These are phyloP conservation scores for Debaryomyces nepalensis DNA, from an alignment of 1,139 yeast species.

Conservation along the genomic window DNA sequence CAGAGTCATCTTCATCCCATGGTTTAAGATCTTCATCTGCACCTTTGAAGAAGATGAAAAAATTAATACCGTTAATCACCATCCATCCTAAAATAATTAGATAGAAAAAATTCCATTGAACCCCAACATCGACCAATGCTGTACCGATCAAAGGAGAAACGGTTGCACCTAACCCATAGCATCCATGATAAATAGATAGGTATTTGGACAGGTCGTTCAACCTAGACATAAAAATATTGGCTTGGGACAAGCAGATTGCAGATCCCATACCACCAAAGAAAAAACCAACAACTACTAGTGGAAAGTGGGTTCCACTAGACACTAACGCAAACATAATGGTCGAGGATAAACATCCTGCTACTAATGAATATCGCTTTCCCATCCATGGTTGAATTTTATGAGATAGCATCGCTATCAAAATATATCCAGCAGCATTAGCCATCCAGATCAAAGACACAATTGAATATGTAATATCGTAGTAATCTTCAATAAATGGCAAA, in stretches of 20 bases:
- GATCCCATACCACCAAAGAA: constrained; percentile 64
- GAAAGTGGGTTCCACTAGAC: constrained; percentile 39
- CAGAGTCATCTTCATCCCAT: constrained; percentile 32
- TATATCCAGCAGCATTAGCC: constrained; percentile 49
- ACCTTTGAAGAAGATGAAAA: constrained; percentile 44
- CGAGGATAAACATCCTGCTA: constrained; percentile 40
- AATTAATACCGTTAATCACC: constrained; percentile 27
- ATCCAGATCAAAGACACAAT: constrained; percentile 51
- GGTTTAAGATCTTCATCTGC: constrained; percentile 47
- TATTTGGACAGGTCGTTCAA: constrained; percentile 53
- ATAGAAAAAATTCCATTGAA: constrained; percentile 60
- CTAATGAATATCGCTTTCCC: constrained; percentile 44
- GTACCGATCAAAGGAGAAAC: constrained; percentile 64
- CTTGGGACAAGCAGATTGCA: constrained; percentile 59
- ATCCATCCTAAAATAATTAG: constrained; percentile 50
- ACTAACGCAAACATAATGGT: constrained; percentile 45
- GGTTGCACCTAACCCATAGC: constrained; percentile 68
- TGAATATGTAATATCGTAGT: constrained; percentile 42
- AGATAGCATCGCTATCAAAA: constrained; percentile 44
- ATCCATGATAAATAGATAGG: constrained; percentile 60
- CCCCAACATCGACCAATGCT: constrained; percentile 50
- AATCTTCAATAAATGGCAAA: constrained; percentile 46
- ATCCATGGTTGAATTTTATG: constrained; percentile 45
- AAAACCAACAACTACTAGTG: constrained; percentile 55
- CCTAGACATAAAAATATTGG: constrained; percentile 59